Base-by-base conservation (phyloP, 331 rosid genomes). In the Quercus tomentella region DNA sequence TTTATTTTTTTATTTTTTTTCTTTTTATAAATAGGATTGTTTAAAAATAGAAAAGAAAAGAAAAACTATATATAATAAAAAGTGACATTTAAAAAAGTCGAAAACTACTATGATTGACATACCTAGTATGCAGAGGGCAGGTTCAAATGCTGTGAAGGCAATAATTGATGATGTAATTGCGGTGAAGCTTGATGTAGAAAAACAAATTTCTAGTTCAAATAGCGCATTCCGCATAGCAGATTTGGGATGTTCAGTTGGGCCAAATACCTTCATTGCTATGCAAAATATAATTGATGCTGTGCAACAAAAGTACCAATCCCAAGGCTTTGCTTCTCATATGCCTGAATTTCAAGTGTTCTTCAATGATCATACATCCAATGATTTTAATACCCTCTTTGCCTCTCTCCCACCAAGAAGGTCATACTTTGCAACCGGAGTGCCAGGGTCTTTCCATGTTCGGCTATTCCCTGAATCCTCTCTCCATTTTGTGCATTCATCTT, bases 241-340 rank as follows among this genome's bases (percentile, higher is more conserved):
- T 72, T 79, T 85, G 74, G 91, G 89, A 57, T 87, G 89, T 72
- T 63, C 91, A 12, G 54, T 75, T 21, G 89, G 91, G 54, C 88
- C 85, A 58, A 87, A 87, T 77, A 82, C 91, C 31, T 80, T 84
- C n/a, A 4, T 9, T 7, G 70, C 65, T 14, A 49, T 85, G 81
- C 82, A 84, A 71, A 63, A 21, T 28, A 56, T 82, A 74, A 43
- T 87, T 15, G 76, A 77, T 75, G 77, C 84, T 2, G 81, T 84
- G 51, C 56, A 80, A 76, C 41, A 30, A 4, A 85, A 84, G 62
- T 74, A 35, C 76, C 43, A 41, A 70, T 56, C 78, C 23, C 75
- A 51, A 11, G 61, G 60, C 35, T 74, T 74, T 54, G 22, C 11
- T 49, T 70, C 81, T 17, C 10, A 70, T 31, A 54, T 41, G 28